phyloP scores from a whole-genome alignment of 192 early-diverging fungal species.

The Jimgerdemannia flammicorona region DNA sequence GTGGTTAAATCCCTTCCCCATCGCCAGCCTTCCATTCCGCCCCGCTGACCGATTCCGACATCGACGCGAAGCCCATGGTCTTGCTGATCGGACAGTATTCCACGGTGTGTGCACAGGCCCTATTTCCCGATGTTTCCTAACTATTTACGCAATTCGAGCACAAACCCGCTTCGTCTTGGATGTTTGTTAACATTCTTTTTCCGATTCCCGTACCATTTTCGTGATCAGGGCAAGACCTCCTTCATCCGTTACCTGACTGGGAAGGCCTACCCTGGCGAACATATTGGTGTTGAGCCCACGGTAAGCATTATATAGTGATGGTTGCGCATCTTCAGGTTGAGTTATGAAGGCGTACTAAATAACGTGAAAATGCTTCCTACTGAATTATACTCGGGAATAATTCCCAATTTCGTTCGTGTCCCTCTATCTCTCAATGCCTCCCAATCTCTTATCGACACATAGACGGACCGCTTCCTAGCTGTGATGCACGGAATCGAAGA shows the following conservation, averaged over 20 bases:
- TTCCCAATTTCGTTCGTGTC: too few species aligned
- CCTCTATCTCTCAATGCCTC: too few species aligned
- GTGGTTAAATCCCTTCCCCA: too few species aligned
- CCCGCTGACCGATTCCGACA: slow-evolving; percentile 75
- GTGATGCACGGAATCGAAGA: slow-evolving; percentile 73
- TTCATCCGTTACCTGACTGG: slow-evolving; percentile 77
- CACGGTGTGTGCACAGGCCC: slow-evolving; percentile 43
- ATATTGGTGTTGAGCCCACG: slow-evolving; percentile 83
- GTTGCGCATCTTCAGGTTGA: too few species aligned
- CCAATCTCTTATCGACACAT: slow-evolving; percentile 1
- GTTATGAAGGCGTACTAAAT: too few species aligned
- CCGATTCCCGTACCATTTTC: neutral
- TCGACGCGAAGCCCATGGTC: slow-evolving; percentile 84
- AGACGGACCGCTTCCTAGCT: slow-evolving; percentile 84
- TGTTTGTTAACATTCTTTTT: neutral
- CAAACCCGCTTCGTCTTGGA: neutral
- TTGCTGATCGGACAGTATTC: slow-evolving; percentile 87
- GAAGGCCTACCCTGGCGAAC: slow-evolving; percentile 75
- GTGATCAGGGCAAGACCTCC: slow-evolving; percentile 71
- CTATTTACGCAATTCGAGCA: too few species aligned
- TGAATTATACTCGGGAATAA: too few species aligned
- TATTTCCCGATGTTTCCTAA: too few species aligned
- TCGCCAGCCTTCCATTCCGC: slow-evolving; percentile 66
- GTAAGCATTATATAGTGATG: too few species aligned
- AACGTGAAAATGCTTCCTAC: too few species aligned